Percentiles rank a stretch among this genome's conserved stretches.
phyloP scores from a whole-genome alignment of 495 filamentous ascomycete genomes.

The Polyplosphaeria fusca region DNA sequence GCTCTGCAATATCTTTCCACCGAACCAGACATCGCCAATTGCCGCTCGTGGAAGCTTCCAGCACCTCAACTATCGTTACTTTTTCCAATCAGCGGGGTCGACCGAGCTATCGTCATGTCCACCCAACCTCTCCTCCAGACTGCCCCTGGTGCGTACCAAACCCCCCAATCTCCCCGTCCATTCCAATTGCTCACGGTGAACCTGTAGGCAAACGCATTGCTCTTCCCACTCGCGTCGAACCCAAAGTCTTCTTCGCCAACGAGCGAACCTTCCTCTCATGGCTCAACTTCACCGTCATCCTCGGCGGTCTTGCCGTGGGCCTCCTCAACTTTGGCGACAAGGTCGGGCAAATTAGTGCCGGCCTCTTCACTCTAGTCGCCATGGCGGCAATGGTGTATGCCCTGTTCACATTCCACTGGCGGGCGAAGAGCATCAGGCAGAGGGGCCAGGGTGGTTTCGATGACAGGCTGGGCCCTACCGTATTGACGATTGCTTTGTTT shows the following conservation, averaged over 20 bases:
- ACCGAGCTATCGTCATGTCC: constrained; percentile 61
- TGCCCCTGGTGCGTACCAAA: constrained; percentile 61
- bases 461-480: constrained; percentile 87
- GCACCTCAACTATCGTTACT: not conserved
- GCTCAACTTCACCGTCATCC: constrained; percentile 98
- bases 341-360: constrained; percentile 85
- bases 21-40: no score
- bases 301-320: constrained; percentile 90
- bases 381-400: constrained; percentile 96
- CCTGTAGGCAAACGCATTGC: constrained; percentile 91
- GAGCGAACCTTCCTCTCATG: constrained; percentile 98
- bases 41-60: not conserved
- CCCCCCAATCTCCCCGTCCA: constrained; percentile 8
- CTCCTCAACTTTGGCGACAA: constrained; percentile 97
- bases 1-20: no score
- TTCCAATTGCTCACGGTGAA: constrained; percentile 21
- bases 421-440: constrained; percentile 85
- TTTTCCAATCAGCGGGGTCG: constrained; percentile 1
- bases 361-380: constrained; percentile 88
- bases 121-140: constrained; percentile 91
- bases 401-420: constrained; percentile 92
- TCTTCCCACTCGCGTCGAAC: constrained; percentile 94
- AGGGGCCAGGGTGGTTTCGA: constrained; percentile 94
- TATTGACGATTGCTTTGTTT: constrained; percentile 78
- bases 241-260: constrained; percentile 99